Evolutionary conservation across 805 yeast genomes (phyloP).

Genomic region (Myxozyma monticola): DNA sequence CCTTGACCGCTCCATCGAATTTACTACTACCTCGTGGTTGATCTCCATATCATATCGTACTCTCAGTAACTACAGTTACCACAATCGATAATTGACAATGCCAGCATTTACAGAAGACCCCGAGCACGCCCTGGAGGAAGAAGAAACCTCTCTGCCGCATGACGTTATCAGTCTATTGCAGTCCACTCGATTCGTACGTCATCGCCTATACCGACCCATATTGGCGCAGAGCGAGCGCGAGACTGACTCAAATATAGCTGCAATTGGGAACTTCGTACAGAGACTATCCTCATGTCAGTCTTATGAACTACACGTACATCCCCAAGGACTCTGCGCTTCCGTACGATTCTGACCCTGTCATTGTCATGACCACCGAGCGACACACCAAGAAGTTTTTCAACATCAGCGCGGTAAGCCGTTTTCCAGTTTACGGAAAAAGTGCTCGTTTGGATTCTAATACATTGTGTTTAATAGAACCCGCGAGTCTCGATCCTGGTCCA

Average conservation of each 20-base stretch:
- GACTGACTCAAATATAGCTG: constrained; percentile 42
- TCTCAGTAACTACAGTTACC: neutral
- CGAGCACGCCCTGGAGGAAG: neutral
- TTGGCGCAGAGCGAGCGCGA: neutral
- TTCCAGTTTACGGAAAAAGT: neutral
- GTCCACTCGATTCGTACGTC: constrained; percentile 27
- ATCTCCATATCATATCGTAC: too few species aligned
- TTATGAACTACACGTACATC: constrained; percentile 85
- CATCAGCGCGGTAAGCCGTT: constrained; percentile 42
- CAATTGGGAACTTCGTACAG: constrained; percentile 82
- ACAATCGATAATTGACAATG: neutral
- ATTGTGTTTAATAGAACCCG: constrained; percentile 55
- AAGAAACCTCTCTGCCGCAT: constrained; percentile 10
- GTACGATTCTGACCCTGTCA: constrained; percentile 47
- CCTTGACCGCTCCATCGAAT: too few species aligned
- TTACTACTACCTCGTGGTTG: too few species aligned
- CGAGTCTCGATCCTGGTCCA: constrained; percentile 81
- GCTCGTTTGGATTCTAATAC: neutral
- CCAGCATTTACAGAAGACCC: constrained; percentile 8
- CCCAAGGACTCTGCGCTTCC: constrained; percentile 38
- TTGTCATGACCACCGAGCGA: constrained; percentile 71
- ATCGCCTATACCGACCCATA: neutral
- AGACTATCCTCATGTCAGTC: constrained; percentile 77
- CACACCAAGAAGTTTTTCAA: constrained; percentile 74
- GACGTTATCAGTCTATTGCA: constrained; percentile 25